phyloP scores from a whole-genome alignment of 805 yeast species.

The Wickerhamiella slavikovae region DNA sequence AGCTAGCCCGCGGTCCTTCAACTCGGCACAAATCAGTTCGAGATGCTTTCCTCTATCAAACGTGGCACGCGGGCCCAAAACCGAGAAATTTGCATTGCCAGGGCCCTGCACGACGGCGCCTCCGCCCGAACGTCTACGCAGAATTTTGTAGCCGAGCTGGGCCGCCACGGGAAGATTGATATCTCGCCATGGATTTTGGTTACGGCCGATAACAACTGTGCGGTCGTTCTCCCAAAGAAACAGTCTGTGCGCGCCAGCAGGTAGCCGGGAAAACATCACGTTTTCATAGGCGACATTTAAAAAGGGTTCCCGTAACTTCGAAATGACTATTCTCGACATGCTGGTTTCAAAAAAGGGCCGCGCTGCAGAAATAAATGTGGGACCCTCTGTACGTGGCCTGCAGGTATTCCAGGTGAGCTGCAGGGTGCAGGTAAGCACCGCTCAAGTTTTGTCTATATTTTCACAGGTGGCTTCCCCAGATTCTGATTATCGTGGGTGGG shows the following conservation, averaged over 20 bases:
- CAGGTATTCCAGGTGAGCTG: not conserved
- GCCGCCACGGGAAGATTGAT: constrained; percentile 38
- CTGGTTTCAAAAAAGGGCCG: not conserved
- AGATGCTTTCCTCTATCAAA: constrained; percentile 40
- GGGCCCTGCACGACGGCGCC: constrained; percentile 91
- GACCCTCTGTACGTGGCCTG: not conserved
- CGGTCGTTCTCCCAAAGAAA: constrained; percentile 58
- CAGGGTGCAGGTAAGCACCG: not conserved
- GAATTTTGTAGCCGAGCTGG: constrained; percentile 33
- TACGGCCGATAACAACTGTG: constrained; percentile 87
- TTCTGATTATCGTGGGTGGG: no score
- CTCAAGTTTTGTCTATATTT: not conserved
- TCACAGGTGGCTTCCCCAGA: no score
- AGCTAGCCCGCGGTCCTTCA: constrained; percentile 14
- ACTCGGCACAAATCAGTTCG: constrained; percentile 23
- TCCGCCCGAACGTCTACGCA: constrained; percentile 80
- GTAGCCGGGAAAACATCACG: constrained; percentile 32
- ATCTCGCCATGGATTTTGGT: constrained; percentile 90
- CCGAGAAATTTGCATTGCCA: constrained; percentile 77
- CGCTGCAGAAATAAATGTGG: not conserved
- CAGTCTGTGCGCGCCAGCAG: constrained; percentile 27
- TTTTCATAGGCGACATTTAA: constrained; percentile 69
- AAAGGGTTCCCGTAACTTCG: constrained; percentile 44
- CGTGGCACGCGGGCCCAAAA: constrained; percentile 42
- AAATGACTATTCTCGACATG: constrained; percentile 33